Conservation (phyloP, 2,329 filamentous ascomycete genomes). For the Penicillium sp. region DNA sequence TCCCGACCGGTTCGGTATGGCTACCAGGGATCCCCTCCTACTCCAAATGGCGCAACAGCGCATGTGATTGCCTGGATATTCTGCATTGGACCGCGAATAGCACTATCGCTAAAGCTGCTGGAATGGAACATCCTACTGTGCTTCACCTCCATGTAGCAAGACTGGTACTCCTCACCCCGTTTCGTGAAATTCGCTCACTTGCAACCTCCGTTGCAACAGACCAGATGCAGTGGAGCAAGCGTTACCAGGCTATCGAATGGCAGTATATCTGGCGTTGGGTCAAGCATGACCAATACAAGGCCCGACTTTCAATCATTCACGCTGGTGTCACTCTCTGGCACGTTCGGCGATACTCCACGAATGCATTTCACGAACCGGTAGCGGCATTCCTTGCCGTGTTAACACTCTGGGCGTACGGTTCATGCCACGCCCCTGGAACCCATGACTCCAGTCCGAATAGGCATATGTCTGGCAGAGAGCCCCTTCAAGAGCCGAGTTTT, state of each 20-base stretch:
- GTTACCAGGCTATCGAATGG: constrained; percentile 33
- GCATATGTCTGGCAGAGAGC: constrained; percentile 6
- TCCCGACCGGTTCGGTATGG: constrained; percentile 43
- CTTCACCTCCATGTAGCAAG: constrained; percentile 57
- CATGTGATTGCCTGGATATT: constrained; percentile 51
- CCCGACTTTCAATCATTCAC: constrained; percentile 56
- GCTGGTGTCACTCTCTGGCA: constrained; percentile 55
- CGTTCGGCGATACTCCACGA: constrained; percentile 49
- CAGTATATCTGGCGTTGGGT: constrained; percentile 51
- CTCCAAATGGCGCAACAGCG: constrained; percentile 47
- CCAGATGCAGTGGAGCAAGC: constrained; percentile 31
- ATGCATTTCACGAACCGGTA: constrained; percentile 49
- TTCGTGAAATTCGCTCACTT: constrained; percentile 46
- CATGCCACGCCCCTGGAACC: constrained; percentile 28
- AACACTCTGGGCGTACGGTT: constrained; percentile 49
- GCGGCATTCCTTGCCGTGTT: constrained; percentile 48
- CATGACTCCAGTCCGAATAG: constrained; percentile 28
- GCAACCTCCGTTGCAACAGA: constrained; percentile 36
- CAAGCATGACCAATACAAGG: constrained; percentile 54
- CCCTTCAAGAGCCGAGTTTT: constrained; percentile 40
- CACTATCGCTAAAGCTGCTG: constrained; percentile 48
- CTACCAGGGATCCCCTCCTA: constrained; percentile 49
- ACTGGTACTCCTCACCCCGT: constrained; percentile 52
- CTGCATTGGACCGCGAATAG: constrained; percentile 59
- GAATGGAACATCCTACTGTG: constrained; percentile 55